Conservation (phyloP, 2,329 filamentous ascomycete genomes). For the Nothopassalora personata region DNA sequence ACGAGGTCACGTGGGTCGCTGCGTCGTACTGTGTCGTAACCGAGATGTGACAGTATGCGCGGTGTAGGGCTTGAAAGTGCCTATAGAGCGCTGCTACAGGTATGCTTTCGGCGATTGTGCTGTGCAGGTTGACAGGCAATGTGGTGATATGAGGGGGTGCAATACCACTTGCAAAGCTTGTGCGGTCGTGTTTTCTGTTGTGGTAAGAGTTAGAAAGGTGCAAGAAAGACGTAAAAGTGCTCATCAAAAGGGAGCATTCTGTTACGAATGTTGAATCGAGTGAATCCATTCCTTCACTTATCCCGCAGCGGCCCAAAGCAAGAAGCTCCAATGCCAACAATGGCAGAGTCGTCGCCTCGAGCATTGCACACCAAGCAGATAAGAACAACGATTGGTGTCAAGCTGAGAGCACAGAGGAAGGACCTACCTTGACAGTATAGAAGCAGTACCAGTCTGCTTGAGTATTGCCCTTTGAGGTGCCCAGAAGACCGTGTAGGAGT, state of each 20-base stretch:
- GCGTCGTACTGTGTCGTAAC: not conserved
- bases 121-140: not conserved
- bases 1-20: not conserved
- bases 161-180: not conserved
- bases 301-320: not conserved
- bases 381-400: not conserved
- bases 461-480: not conserved
- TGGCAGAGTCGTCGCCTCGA: not conserved
- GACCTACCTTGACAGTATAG: not conserved
- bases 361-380: not conserved
- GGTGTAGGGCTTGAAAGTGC: not conserved
- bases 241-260: not conserved
- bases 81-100: not conserved
- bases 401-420: not conserved
- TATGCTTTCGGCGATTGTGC: not conserved
- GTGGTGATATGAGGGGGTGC: not conserved
- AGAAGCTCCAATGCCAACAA: not conserved
- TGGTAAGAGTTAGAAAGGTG: not conserved
- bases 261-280: not conserved
- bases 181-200: not conserved
- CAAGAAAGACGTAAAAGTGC: not conserved
- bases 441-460: not conserved
- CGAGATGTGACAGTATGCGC: not conserved
- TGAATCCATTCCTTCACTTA: not conserved
- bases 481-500: not conserved